Percentiles rank a stretch among this genome's conserved stretches.
These are phyloP conservation scores for Fonsecaea erecta DNA, from an alignment of 2,329 filamentous ascomycete species.

Conservation along the genomic window DNA sequence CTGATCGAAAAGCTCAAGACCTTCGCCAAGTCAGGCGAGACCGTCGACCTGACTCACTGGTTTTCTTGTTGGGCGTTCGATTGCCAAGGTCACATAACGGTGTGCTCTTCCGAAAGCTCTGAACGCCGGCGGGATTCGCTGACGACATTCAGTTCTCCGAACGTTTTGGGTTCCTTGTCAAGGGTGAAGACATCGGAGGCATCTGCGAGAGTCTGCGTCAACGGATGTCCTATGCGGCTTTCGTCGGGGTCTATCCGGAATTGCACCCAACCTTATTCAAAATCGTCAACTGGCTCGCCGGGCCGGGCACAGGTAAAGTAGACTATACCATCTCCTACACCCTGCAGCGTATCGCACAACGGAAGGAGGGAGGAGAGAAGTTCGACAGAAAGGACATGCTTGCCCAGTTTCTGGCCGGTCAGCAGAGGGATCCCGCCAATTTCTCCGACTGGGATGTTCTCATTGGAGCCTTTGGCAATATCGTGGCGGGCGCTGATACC, in stretches of 20 bases:
- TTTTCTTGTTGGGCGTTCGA: conserved; percentile 51
- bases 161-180: conserved; percentile 43
- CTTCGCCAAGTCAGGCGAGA: conserved; percentile 40
- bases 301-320: conserved; percentile 40
- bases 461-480: conserved; percentile 32
- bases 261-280: conserved; percentile 45
- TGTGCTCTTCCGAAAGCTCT: conserved; percentile 2
- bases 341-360: conserved; percentile 34
- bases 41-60: conserved; percentile 41
- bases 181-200: conserved; percentile 42
- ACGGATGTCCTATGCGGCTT: conserved; percentile 44
- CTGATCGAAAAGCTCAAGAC: conserved; percentile 31
- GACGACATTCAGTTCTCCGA: conserved; percentile 38
- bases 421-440: conserved; percentile 41
- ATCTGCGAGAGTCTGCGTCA: conserved; percentile 45
- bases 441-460: conserved; percentile 30
- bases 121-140: neutral
- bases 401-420: conserved; percentile 45
- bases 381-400: conserved; percentile 45
- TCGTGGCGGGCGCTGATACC: conserved; percentile 74
- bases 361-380: conserved; percentile 23
- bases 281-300: conserved; percentile 39
- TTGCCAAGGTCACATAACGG: conserved; percentile 42
- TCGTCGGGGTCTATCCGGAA: conserved; percentile 49
- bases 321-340: conserved; percentile 41